phyloP scores from a whole-genome alignment of 169 alveolate species.

The Plasmodium falciparum region DNA sequence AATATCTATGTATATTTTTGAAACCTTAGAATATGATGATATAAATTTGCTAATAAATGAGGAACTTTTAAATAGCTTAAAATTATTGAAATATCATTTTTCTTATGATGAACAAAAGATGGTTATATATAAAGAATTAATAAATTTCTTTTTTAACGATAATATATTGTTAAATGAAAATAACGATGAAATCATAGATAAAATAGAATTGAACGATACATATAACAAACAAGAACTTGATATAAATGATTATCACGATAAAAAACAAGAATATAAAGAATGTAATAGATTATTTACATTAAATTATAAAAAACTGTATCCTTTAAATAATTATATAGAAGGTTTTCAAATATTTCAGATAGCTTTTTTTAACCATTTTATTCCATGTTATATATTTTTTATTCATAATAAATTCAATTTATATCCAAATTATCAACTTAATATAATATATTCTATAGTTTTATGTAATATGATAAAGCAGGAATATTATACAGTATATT shows the following conservation, averaged over 20 bases:
- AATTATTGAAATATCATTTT: conserved; percentile 15
- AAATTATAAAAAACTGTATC: conserved; percentile 68
- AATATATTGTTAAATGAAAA: conserved; percentile 67
- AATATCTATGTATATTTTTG: conserved; percentile 47
- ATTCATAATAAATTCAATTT: conserved; percentile 67
- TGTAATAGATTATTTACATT: conserved; percentile 72
- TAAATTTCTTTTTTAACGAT: conserved; percentile 54
- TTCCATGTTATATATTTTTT: conserved; percentile 53
- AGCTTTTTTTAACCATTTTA: conserved; percentile 48
- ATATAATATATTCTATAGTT: conserved; percentile 38
- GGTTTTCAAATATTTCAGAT: conserved; percentile 54
- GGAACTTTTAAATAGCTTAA: conserved; percentile 29
- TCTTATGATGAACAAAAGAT: conserved; percentile 23
- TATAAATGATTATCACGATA: conserved; percentile 17
- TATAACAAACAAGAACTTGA: conserved; percentile 56
- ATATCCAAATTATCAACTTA: conserved; percentile 58
- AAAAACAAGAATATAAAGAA: conserved; percentile 43
- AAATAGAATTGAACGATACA: conserved; percentile 59
- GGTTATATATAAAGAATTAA: conserved; percentile 16
- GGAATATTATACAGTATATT: conserved; percentile 54
- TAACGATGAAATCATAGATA: conserved; percentile 64
- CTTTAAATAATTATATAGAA: conserved; percentile 75
- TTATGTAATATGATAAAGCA: conserved; percentile 66
- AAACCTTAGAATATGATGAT: conserved; percentile 57
- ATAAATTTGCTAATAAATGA: conserved; percentile 54